Base-by-base conservation (phyloP, 306 rosid genomes). In the Abrus precatorius region DNA sequence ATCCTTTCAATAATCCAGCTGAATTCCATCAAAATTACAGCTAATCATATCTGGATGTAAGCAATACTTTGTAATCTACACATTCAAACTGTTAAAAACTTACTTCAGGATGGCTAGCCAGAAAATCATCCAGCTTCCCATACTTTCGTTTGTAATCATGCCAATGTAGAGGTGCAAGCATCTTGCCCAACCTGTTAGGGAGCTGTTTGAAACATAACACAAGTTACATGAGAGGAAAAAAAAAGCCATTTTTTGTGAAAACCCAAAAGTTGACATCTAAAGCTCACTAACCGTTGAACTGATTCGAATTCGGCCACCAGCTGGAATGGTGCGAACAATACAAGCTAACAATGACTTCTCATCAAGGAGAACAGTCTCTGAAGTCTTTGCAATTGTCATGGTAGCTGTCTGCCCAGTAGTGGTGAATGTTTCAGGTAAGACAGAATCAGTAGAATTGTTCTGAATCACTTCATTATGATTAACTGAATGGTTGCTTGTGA, bases 101-200 rank as follows among this genome's bases (percentile, higher is more conserved):
- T 84, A 96, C 99, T 82, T 96, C 97, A 53, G 91, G 93, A 82
- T 96, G 98, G 79, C 88, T 85, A 56, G 94, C 91, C 40, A 96
- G 91, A 30, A 96, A 92, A 59, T 92, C 97, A 83, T 93, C 97
- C 69, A 96, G 97, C 83, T 90, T 96, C 77, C 99, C 99, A 79
- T 89, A 92, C 82, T 87, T 93, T 69, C 82, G 92, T 85, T 92
- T 90, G 88, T 96, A 96, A 86, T 96, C 98, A 82, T 89, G 92
- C 99, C 99, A 96, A 85, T 89, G 97, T 67, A 96, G 80, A 64
- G 99, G 99, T 44, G 99, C 97, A 80, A 96, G 99, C 99, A 96
- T 93, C 90, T 93, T 96, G 81, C 91, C 94, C 73, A 96, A 90
- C 82, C 99, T 90, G 77, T 93, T 96, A 7, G 99, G 99, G 73